Percentiles rank a stretch among this genome's conserved stretches.
Conservation (phyloP, 805 yeast species). For the Vanderwaltozyma polyspora region DNA sequence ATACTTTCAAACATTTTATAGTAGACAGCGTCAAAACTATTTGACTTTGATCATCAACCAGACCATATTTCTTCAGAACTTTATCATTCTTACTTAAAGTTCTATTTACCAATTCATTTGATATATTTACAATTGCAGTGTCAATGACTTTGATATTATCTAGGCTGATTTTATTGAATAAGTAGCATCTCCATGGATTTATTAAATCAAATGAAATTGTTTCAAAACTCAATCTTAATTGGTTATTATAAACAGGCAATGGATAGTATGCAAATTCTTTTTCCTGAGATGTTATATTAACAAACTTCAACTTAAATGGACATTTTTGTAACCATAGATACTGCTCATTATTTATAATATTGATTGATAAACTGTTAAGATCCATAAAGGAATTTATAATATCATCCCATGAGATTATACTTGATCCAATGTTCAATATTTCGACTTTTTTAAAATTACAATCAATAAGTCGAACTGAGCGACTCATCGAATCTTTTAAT, state of each 20-base stretch:
- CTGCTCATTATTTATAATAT: conserved; percentile 10
- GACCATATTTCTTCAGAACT: no score
- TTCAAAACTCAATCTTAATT: not conserved
- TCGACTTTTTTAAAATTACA: conserved; percentile 13
- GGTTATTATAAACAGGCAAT: not conserved
- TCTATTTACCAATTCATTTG: no score
- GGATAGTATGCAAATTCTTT: not conserved
- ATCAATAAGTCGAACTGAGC: conserved; percentile 6
- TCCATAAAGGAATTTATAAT: conserved; percentile 2
- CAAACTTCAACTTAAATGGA: conserved; percentile 6
- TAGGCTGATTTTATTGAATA: no score
- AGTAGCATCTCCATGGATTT: conserved; percentile 12
- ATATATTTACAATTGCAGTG: no score
- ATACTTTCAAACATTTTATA: no score
- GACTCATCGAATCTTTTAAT: conserved; percentile 4
- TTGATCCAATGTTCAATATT: conserved; percentile 7
- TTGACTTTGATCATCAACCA: no score
- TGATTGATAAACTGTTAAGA: conserved; percentile 6
- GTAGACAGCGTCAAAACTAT: no score
- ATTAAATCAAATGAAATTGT: conserved; percentile 5
- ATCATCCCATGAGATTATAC: conserved; percentile 16
- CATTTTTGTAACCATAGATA: conserved; percentile 13
- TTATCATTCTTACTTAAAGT: no score
- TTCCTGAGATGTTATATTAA: conserved; percentile 2
- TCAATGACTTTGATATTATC: no score